These are phyloP conservation scores for Ligustrum vulgare DNA, from an alignment of 257 asterid genomes.

Conservation along the genomic window DNA sequence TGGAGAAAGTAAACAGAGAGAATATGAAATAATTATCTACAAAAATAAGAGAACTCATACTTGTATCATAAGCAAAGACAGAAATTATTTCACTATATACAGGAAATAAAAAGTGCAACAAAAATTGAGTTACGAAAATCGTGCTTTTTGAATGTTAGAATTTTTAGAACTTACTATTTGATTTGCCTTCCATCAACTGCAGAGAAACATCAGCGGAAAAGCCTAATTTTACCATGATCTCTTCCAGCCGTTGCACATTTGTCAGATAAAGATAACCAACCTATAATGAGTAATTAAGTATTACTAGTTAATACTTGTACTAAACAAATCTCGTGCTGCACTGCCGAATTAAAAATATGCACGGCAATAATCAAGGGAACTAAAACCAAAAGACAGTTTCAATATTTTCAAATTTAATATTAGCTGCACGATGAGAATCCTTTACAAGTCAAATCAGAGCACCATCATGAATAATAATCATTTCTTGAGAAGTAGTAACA, in stretches of 20 bases:
- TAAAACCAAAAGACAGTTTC: not conserved
- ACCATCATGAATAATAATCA: not conserved
- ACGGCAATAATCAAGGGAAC: not conserved
- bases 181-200: constrained; percentile 36
- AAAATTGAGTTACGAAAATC: not conserved
- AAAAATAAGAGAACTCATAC: not conserved
- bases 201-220: constrained; percentile 56
- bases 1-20: not conserved
- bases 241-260: constrained; percentile 66
- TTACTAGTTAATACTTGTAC: not conserved
- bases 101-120: not conserved
- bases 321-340: not conserved
- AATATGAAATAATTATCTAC: not conserved
- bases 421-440: constrained; percentile 10
- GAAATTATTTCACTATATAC: not conserved
- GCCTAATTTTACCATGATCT: constrained; percentile 83
- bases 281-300: constrained; percentile 48
- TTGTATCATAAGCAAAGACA: not conserved
- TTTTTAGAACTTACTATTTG: constrained; percentile 18
- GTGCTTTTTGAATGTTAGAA: not conserved
- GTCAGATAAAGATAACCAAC: constrained; percentile 87
- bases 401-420: constrained; percentile 7
- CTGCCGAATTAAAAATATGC: not conserved
- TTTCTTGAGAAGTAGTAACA: not conserved
- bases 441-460: not conserved